phyloP scores from a whole-genome alignment of 164 flowering plant genomes.

The Aristolochia fimbriata region DNA sequence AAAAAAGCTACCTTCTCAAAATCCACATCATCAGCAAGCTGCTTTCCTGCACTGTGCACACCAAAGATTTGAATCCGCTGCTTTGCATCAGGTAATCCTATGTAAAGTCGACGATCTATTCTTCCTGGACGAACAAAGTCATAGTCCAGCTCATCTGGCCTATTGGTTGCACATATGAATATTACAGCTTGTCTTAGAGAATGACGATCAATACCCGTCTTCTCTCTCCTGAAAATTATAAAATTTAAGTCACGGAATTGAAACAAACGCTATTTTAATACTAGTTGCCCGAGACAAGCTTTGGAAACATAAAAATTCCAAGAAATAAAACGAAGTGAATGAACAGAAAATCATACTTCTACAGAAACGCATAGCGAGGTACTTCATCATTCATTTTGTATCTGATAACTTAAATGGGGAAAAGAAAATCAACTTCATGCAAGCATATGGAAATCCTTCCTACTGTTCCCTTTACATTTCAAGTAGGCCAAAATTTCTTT shows the following conservation, averaged over 20 bases:
- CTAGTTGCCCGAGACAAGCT: neutral
- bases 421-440: too few species aligned
- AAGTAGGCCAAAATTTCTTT: too few species aligned
- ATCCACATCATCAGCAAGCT: constrained; percentile 76
- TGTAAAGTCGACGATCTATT: constrained; percentile 83
- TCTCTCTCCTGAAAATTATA: constrained; percentile 53
- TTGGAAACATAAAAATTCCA: neutral
- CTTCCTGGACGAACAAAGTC: constrained; percentile 90
- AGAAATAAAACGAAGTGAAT: too few species aligned
- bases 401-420: too few species aligned
- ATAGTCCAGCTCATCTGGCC: constrained; percentile 85
- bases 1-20: constrained; percentile 46
- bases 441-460: too few species aligned
- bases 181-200: constrained; percentile 91
- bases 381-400: too few species aligned
- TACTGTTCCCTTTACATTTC: too few species aligned
- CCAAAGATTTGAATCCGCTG: constrained; percentile 87
- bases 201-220: constrained; percentile 78
- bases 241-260: neutral
- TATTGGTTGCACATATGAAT: constrained; percentile 95
- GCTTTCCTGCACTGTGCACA: constrained; percentile 80
- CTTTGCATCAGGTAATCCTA: constrained; percentile 90
- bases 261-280: neutral
- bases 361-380: too few species aligned
- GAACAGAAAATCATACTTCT: too few species aligned